A percentile compares a stretch with the other conserved stretches of the same genome.
phyloP scores from a whole-genome alignment of 106 monocot genomes.

The Dendrobium chrysotoxum region DNA sequence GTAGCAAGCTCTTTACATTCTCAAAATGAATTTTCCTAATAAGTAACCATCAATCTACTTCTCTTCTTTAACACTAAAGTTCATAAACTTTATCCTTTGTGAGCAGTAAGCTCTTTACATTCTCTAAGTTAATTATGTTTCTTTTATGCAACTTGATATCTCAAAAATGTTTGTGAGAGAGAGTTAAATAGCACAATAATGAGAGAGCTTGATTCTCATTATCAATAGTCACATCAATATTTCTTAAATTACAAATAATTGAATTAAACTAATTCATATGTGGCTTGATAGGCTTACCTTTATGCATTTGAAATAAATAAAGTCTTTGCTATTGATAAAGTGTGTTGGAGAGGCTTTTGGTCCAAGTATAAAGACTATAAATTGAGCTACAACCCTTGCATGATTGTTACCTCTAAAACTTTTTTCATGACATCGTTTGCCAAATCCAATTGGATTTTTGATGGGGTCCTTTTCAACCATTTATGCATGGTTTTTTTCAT shows the following conservation, averaged over 20 bases:
- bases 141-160: not conserved
- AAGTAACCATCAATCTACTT: not conserved
- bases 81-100: not conserved
- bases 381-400: not conserved
- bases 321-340: not conserved
- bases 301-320: not conserved
- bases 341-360: not conserved
- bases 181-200: not conserved
- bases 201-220: not conserved
- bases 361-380: not conserved
- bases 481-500: not conserved
- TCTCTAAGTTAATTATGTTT: not conserved
- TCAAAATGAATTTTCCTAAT: not conserved
- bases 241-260: not conserved
- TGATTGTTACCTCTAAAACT: not conserved
- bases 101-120: not conserved
- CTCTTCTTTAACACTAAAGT: not conserved
- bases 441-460: no score
- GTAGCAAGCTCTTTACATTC: not conserved
- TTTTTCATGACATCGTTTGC: not conserved
- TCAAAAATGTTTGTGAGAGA: not conserved
- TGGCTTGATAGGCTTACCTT: not conserved
- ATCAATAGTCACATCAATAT: not conserved
- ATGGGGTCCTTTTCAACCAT: not conserved
- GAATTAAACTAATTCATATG: not conserved